Evolutionary conservation across 805 yeast species (phyloP).

Genomic region (Wickerhamiella kurtzmanii): DNA sequence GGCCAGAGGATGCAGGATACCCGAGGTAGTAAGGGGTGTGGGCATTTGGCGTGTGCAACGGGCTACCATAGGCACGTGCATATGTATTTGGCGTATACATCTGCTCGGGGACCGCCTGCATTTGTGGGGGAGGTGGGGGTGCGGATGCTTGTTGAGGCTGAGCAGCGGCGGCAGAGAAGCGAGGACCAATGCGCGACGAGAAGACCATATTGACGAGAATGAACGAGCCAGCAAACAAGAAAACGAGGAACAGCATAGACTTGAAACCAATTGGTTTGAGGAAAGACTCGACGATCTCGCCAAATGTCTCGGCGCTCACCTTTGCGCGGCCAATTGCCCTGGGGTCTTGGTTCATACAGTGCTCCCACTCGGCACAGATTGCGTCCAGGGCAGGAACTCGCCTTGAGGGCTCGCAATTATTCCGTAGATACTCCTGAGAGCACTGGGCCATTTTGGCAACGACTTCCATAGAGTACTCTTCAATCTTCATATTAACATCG

Average conservation of each 20-base stretch:
- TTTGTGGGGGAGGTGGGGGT: neutral
- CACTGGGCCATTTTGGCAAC: conserved; percentile 56
- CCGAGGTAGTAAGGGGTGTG: neutral
- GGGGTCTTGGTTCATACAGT: conserved; percentile 75
- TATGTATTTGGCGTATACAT: neutral
- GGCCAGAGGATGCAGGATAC: neutral
- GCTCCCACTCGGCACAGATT: conserved; percentile 60
- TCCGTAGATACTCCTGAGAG: conserved; percentile 50
- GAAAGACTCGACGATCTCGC: conserved; percentile 69
- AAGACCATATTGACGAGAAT: conserved; percentile 23
- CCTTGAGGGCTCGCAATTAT: conserved; percentile 50
- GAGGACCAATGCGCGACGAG: conserved; percentile 17
- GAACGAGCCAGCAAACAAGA: conserved; percentile 22
- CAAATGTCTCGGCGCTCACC: conserved; percentile 69
- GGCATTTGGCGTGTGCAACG: neutral
- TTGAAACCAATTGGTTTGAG: conserved; percentile 59
- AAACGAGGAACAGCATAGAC: conserved; percentile 33
- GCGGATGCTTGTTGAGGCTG: neutral
- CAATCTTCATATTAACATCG: conserved; percentile 64
- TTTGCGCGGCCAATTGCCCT: conserved; percentile 49
- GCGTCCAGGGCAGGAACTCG: conserved; percentile 66
- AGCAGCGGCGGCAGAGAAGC: conserved; percentile 4
- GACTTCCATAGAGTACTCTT: conserved; percentile 45
- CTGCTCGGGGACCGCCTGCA: neutral
- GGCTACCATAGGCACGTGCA: neutral